A percentile compares a stretch with the other conserved stretches of the same genome.
These are phyloP conservation scores for Hydnomerulius pinastri DNA, from an alignment of 768 basidiomycete species.

Conservation along the genomic window DNA sequence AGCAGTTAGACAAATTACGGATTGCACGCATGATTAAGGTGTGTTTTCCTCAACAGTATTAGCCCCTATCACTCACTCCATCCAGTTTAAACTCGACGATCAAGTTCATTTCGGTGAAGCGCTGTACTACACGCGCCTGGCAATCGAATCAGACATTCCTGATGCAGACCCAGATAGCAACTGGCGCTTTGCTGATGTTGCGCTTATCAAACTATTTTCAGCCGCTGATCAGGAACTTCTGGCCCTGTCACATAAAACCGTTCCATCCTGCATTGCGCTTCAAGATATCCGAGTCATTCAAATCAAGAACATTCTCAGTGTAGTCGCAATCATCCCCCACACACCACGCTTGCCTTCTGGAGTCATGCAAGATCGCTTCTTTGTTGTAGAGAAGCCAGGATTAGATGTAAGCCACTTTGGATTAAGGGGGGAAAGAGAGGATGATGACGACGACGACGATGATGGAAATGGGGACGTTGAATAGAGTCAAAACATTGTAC, in stretches of 20 bases:
- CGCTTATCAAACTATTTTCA: slow-evolving; percentile 22
- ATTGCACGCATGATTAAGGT: neutral
- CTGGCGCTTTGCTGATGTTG: slow-evolving; percentile 8
- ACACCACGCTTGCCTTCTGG: slow-evolving; percentile 5
- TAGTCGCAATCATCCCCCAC: slow-evolving; percentile 27
- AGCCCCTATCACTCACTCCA: neutral
- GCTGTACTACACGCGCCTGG: neutral
- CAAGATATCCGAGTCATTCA: slow-evolving; percentile 18
- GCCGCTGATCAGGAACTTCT: slow-evolving; percentile 17
- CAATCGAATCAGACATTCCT: slow-evolving; percentile 17
- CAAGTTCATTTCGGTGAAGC: neutral
- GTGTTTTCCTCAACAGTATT: neutral
- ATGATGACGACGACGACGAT: neutral
- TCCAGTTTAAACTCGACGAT: neutral
- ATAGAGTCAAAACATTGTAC: too few species aligned
- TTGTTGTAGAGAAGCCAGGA: neutral
- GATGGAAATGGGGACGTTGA: neutral
- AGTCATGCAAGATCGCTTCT: slow-evolving; percentile 6
- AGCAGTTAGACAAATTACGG: neutral
- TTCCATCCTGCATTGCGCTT: slow-evolving; percentile 16
- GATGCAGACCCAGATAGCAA: neutral
- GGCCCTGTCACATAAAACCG: slow-evolving; percentile 14
- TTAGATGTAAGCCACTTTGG: neutral
- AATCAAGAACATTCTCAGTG: slow-evolving; percentile 12
- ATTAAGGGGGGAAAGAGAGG: neutral